Percentiles rank a stretch among this genome's conserved stretches.
Conservation (phyloP, 768 basidiomycete genomes). For the Tylopilus vinaceipallidus region DNA sequence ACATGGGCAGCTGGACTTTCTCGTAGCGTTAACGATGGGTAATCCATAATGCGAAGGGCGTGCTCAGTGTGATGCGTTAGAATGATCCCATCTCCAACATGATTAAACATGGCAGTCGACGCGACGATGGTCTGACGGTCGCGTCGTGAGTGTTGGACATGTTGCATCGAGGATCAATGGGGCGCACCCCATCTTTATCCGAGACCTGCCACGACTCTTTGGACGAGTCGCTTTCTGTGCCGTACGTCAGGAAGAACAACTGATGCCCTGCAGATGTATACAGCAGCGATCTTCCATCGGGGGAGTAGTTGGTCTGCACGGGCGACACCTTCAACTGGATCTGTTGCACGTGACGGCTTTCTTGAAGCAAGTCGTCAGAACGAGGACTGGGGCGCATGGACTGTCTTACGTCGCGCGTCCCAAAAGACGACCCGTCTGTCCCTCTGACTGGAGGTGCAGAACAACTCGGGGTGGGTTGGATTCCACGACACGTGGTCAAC, state of each 20-base stretch:
- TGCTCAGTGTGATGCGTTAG: slow-evolving; percentile 63
- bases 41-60: slow-evolving; percentile 66
- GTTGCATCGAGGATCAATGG: neutral
- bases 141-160: neutral
- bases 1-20: slow-evolving; percentile 75
- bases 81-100: slow-evolving; percentile 69
- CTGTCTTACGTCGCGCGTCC: slow-evolving; percentile 73
- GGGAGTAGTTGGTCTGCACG: slow-evolving; percentile 65
- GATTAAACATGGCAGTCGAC: slow-evolving; percentile 74
- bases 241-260: slow-evolving; percentile 58
- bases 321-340: slow-evolving; percentile 58
- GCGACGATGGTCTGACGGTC: slow-evolving; percentile 43
- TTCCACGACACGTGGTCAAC: slow-evolving; percentile 86
- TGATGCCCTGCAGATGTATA: slow-evolving; percentile 61
- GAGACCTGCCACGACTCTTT: slow-evolving; percentile 51
- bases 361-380: slow-evolving; percentile 36
- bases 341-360: slow-evolving; percentile 68
- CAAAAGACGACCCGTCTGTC: slow-evolving; percentile 78
- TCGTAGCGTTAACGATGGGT: slow-evolving; percentile 55
- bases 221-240: slow-evolving; percentile 49
- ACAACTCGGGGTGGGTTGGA: slow-evolving; percentile 79
- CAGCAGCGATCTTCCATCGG: slow-evolving; percentile 65
- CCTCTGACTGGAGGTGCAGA: slow-evolving; percentile 76
- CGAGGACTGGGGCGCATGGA: neutral
- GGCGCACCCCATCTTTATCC: slow-evolving; percentile 30